Evolutionary conservation across 2,329 filamentous ascomycete genomes (phyloP), one percentile per base, ranked within the genome.

Genomic region (Penicillium sp.): DNA sequence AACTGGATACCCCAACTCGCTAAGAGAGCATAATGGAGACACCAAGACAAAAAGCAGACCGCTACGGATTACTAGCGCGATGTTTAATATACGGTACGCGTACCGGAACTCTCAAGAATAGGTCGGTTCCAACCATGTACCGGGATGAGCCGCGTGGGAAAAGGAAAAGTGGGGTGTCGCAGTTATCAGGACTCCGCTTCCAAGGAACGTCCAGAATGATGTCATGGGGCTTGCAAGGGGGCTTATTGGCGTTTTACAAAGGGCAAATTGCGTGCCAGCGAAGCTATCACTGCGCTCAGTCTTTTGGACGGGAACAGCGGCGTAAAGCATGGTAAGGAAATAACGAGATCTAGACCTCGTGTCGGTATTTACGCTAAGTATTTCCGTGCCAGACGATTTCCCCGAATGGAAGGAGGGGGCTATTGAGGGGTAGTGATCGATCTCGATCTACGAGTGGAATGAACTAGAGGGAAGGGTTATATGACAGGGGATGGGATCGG

Each of bases 111-210:
- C 13, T 24, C 13, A n/a, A 16, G 21, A 13, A 31, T 13, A 11
- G 29, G 9, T 11, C 19, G 3, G 47, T 19, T 16, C 31, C 16
- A 22, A 24, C 35, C 16, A 37, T 37, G 47, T 47, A 55, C 48
- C 53, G 53, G 53, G 53, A 51, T 33, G 48, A 55, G 53, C 53
- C 48, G 53, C 31, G 47, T 46, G 47, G 24, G 11, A 47, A 47
- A 47, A 55, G 2, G 14, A 21, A n/a, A 31, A 52, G 49, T 45
- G 49, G 39, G 39, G 49, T 31, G 24, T 51, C n/a, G 24, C 31
- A 39, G 21, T 2, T 39, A 16, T 22, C 35, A 31, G 47, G 16
- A 24, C 37, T 41, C 47, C 47, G 47, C 53, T 55, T 55, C 52
- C 52, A 55, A 55, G 52, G 37, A 47, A 55, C 35, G 1, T 26